Percentiles rank a stretch among this genome's conserved stretches.
Evolutionary conservation across 192 early-diverging fungal species (phyloP).

Genomic region (Dispira parvispora): DNA sequence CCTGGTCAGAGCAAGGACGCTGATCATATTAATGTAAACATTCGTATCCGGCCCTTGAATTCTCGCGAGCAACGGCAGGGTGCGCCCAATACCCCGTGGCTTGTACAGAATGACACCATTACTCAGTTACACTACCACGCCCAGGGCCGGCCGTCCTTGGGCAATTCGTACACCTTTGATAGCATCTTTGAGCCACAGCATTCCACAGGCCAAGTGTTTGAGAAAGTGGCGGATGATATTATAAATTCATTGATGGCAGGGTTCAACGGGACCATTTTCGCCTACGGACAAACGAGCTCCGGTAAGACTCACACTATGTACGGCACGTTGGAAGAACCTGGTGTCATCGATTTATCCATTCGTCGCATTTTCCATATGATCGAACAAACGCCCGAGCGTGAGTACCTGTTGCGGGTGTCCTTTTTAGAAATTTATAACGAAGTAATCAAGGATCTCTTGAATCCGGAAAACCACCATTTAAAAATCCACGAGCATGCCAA

Average conservation of each 20-base stretch:
- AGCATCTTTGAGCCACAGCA: constrained; percentile 29
- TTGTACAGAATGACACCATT: constrained; percentile 24
- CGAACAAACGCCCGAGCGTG: constrained; percentile 31
- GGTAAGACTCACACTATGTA: constrained; percentile 81
- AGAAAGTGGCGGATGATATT: constrained; percentile 33
- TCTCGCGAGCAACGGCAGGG: constrained; percentile 33
- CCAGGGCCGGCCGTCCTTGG: constrained; percentile 17
- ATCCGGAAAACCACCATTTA: constrained; percentile 64
- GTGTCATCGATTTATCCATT: constrained; percentile 51
- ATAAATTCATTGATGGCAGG: constrained; percentile 67
- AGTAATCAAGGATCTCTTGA: constrained; percentile 73
- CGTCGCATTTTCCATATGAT: constrained; percentile 40
- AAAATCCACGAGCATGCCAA: constrained; percentile 71
- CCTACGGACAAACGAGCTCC: constrained; percentile 93
- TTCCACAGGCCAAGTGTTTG: constrained; percentile 23
- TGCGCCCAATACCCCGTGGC: constrained; percentile 22
- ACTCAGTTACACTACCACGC: constrained; percentile 17
- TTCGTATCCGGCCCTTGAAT: constrained; percentile 53
- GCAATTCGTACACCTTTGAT: constrained; percentile 33
- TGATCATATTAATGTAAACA: constrained; percentile 45
- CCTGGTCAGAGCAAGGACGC: constrained; percentile 17
- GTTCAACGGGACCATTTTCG: constrained; percentile 94
- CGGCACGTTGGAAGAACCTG: constrained; percentile 38
- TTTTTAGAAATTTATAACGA: constrained; percentile 99
- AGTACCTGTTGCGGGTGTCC: constrained; percentile 86